These are phyloP conservation scores for Escovopsis sp. DNA, from an alignment of 2,329 filamentous ascomycete genomes.

Conservation along the genomic window DNA sequence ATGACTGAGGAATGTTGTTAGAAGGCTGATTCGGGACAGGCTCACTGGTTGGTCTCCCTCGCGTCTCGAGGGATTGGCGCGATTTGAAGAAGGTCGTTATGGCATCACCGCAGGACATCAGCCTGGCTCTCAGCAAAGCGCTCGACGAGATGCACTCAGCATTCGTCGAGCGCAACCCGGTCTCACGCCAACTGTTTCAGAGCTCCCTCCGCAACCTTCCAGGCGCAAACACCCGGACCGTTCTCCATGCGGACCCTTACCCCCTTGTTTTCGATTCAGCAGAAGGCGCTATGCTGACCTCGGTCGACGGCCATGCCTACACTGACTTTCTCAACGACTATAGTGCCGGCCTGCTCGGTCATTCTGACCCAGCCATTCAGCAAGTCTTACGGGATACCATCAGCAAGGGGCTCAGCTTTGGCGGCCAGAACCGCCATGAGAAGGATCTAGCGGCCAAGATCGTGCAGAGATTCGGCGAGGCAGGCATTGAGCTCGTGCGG, in stretches of 20 bases:
- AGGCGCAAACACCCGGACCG: conserved; percentile 32
- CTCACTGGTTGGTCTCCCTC: no score
- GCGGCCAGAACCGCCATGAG: conserved; percentile 38
- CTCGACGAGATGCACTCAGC: no score
- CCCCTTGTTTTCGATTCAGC: conserved; percentile 26
- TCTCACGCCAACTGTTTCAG: no score
- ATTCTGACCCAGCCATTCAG: conserved; percentile 42
- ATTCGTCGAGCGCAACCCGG: no score
- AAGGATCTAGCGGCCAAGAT: conserved; percentile 34
- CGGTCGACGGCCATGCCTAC: conserved; percentile 29
- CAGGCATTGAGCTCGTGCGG: conserved; percentile 34
- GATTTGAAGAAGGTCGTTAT: no score
- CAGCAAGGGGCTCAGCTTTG: conserved; percentile 37
- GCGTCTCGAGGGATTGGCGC: no score
- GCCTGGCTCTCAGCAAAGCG: no score
- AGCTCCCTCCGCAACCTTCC: conserved; percentile 15
- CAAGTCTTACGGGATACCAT: conserved; percentile 31
- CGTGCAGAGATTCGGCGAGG: conserved; percentile 32
- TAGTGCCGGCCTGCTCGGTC: conserved; percentile 51
- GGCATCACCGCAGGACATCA: no score
- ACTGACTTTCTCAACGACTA: conserved; percentile 49
- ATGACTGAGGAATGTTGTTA: no score
- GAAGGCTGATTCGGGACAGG: no score
- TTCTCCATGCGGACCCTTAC: conserved; percentile 29
- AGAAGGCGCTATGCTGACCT: conserved; percentile 20